Conservation (phyloP, 2,329 filamentous ascomycete genomes). For the Epichloe aotearoae region DNA sequence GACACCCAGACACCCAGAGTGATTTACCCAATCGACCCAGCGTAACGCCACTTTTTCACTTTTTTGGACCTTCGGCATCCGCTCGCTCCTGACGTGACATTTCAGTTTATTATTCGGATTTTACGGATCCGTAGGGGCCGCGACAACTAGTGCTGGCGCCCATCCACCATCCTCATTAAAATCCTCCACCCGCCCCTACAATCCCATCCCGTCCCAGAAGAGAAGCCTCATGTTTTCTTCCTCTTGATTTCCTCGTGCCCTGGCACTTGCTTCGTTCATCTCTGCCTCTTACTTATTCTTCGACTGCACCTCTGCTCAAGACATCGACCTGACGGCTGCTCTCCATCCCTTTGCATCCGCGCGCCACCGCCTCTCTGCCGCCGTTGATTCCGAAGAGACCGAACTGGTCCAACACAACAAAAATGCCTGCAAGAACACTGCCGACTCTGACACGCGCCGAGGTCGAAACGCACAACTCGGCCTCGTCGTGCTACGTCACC, state of each 20-base stretch:
- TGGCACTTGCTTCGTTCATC: not conserved
- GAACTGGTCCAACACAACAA: not conserved
- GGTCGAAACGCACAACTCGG: constrained; percentile 66
- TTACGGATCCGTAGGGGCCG: constrained; percentile 1
- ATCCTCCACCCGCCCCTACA: not conserved
- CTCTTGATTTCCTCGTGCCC: not conserved
- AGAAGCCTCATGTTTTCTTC: not conserved
- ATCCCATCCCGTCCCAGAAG: not conserved
- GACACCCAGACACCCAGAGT: too few relatives aligned
- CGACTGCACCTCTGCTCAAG: not conserved
- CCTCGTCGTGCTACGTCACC: constrained; percentile 84
- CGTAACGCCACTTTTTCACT: constrained; percentile 1
- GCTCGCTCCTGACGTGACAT: not conserved
- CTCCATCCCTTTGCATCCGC: not conserved
- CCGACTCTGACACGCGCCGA: constrained; percentile 73
- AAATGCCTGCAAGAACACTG: constrained; percentile 68
- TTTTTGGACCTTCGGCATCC: constrained; percentile 1
- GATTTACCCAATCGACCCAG: too few relatives aligned
- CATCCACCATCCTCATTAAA: constrained; percentile 4
- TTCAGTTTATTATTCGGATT: not conserved
- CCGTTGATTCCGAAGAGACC: not conserved
- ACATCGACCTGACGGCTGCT: not conserved
- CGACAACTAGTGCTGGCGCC: not conserved
- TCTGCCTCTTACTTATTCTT: not conserved
- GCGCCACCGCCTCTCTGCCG: not conserved